A percentile compares a stretch with the other conserved stretches of the same genome.
These are phyloP conservation scores for Aspergillus asperescens DNA, from an alignment of 495 filamentous ascomycete genomes.

Conservation along the genomic window DNA sequence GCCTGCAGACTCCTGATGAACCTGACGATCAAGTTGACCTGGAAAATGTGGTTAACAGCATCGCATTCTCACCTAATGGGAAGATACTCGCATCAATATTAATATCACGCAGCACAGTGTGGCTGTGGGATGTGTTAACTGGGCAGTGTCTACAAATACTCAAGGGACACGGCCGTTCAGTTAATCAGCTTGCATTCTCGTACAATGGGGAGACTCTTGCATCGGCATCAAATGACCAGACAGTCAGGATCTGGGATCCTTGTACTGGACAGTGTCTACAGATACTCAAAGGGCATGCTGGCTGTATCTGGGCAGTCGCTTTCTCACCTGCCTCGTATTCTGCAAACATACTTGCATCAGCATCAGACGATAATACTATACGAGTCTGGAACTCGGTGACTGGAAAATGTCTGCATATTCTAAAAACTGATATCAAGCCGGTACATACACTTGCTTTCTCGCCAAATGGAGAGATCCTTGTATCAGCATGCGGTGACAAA, in stretches of 20 bases:
- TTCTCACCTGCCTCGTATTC: not conserved
- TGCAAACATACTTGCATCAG: no score
- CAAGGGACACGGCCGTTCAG: not conserved
- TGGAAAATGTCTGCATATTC: not conserved
- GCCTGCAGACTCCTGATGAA: not conserved
- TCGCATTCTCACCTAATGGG: constrained; percentile 3
- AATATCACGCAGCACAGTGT: constrained; percentile 15
- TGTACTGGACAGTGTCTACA: not conserved
- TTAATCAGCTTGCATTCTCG: not conserved
- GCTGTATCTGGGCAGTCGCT: not conserved
- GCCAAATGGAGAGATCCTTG: not conserved
- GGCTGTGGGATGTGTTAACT: constrained; percentile 23
- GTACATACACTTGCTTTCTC: not conserved
- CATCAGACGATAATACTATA: no score
- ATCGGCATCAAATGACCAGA: constrained; percentile 16
- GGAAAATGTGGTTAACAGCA: not conserved
- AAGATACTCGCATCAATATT: constrained; percentile 17
- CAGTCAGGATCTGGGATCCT: constrained; percentile 1
- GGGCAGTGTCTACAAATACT: not conserved
- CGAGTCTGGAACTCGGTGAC: not conserved
- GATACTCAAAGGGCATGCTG: not conserved
- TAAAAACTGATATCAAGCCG: not conserved
- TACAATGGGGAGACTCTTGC: constrained; percentile 12
- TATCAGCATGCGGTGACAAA: not conserved
- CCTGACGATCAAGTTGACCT: not conserved